Evolutionary conservation across 139 green algal genomes (phyloP).

Genomic region (Picochlorum sp.): DNA sequence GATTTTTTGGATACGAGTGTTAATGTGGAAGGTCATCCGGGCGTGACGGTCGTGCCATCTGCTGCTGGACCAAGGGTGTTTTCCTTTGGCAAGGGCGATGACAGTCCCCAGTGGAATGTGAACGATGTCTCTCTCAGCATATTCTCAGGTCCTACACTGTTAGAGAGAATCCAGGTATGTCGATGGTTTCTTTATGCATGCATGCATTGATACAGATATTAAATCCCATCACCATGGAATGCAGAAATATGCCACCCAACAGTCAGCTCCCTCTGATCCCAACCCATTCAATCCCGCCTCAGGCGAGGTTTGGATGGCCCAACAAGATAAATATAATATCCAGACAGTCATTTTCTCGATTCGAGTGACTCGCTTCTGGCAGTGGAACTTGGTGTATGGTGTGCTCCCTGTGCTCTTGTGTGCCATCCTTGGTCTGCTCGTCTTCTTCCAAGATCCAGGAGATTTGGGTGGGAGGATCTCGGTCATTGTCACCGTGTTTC

Average conservation of each 20-base stretch:
- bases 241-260: neutral
- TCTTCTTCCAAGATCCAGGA: constrained; percentile 17
- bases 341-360: neutral
- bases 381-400: neutral
- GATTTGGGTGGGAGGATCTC: constrained; percentile 22
- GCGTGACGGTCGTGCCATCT: neutral
- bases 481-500: constrained; percentile 29
- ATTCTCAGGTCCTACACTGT: neutral
- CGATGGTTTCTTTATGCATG: neutral
- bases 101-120: neutral
- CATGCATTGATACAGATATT: too few relatives aligned
- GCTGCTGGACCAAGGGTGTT: neutral
- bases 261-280: neutral
- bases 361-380: neutral
- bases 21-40: neutral
- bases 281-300: neutral
- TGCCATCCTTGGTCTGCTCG: constrained; percentile 16
- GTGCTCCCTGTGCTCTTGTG: constrained; percentile 25
- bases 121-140: neutral
- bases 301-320: too few relatives aligned
- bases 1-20: neutral
- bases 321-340: neutral
- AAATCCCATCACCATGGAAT: neutral
- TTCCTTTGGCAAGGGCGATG: neutral
- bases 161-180: neutral